Evolutionary conservation across 495 filamentous ascomycete genomes (phyloP).

Genomic region (Darksidea phi): DNA sequence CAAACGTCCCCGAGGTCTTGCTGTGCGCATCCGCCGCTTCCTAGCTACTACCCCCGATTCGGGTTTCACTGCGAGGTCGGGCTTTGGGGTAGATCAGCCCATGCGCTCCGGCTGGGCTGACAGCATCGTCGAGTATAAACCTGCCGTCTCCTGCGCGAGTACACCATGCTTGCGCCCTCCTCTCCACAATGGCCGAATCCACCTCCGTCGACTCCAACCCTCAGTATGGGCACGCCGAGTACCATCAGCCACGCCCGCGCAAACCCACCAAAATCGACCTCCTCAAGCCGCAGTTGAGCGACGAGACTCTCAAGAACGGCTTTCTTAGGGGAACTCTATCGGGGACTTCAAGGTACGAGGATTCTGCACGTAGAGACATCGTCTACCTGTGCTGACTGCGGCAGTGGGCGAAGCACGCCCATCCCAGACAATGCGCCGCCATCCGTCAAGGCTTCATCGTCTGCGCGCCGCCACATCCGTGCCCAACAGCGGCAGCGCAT

Average conservation of each 20-base stretch:
- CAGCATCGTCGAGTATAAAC: constrained; percentile 8
- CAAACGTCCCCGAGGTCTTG: too few relatives aligned
- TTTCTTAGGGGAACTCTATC: constrained; percentile 17
- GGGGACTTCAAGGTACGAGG: constrained; percentile 27
- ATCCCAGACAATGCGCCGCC: constrained; percentile 88
- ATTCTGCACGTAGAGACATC: background rate
- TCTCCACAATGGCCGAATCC: constrained; percentile 29
- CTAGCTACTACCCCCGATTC: too few relatives aligned
- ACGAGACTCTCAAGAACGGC: constrained; percentile 17
- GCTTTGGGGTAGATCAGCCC: background rate
- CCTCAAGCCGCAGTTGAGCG: constrained; percentile 23
- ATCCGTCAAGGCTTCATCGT: constrained; percentile 79
- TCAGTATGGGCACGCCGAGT: constrained; percentile 18
- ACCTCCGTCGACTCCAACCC: constrained; percentile 20
- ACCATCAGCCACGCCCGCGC: constrained; percentile 29
- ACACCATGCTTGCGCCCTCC: constrained; percentile 12
- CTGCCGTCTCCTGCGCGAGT: background rate
- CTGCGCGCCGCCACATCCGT: constrained; percentile 78
- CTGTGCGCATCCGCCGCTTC: too few relatives aligned
- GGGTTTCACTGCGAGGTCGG: background rate
- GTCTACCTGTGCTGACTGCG: constrained; percentile 7
- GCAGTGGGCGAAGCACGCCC: constrained; percentile 87
- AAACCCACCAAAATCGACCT: constrained; percentile 27
- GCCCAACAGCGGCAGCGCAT: constrained; percentile 77
- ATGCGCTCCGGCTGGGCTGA: constrained; percentile 6